A percentile compares a stretch with the other conserved stretches of the same genome.
phyloP scores from a whole-genome alignment of 2,329 filamentous ascomycete species.

The Sclerotinia nivalis region DNA sequence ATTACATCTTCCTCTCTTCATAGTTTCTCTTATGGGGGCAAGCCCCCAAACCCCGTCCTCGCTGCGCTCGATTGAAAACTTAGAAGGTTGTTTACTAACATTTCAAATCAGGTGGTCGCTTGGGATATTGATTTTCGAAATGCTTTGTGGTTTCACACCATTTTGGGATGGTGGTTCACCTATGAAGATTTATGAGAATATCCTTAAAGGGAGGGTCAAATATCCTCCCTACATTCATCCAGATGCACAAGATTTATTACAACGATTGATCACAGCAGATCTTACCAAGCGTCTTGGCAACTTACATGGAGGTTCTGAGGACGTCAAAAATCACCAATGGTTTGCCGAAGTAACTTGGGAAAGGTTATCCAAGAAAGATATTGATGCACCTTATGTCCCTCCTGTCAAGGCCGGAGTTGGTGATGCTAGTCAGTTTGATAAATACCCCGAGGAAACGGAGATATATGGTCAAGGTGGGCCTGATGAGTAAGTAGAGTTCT shows the following conservation, averaged over 20 bases:
- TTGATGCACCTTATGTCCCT: slow-evolving; percentile 96
- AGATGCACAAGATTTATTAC: slow-evolving; percentile 89
- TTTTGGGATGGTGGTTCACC: slow-evolving; percentile 98
- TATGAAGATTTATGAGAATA: slow-evolving; percentile 99
- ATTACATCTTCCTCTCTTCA: slow-evolving; percentile 15
- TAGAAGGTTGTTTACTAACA: slow-evolving; percentile 25
- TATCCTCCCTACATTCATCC: slow-evolving; percentile 95
- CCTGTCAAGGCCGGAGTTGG: slow-evolving; percentile 91
- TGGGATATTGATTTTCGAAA: slow-evolving; percentile 98
- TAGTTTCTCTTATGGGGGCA: neutral
- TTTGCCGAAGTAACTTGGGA: slow-evolving; percentile 99
- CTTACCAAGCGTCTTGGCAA: slow-evolving; percentile 95
- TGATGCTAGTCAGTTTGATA: slow-evolving; percentile 96
- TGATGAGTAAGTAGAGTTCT: slow-evolving; percentile 73
- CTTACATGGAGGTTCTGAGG: slow-evolving; percentile 82
- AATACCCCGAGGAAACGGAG: slow-evolving; percentile 96
- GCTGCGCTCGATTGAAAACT: slow-evolving; percentile 5
- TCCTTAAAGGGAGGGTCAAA: slow-evolving; percentile 91
- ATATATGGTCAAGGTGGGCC: slow-evolving; percentile 77
- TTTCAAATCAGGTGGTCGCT: slow-evolving; percentile 79
- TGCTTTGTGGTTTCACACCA: slow-evolving; percentile 97
- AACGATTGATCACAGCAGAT: slow-evolving; percentile 90
- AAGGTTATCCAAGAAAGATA: slow-evolving; percentile 88
- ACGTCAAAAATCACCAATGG: slow-evolving; percentile 95
- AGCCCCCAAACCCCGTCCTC: slow-evolving; percentile 13